phyloP scores from a whole-genome alignment of 257 asterid genomes.

The Schizonepeta tenuifolia region DNA sequence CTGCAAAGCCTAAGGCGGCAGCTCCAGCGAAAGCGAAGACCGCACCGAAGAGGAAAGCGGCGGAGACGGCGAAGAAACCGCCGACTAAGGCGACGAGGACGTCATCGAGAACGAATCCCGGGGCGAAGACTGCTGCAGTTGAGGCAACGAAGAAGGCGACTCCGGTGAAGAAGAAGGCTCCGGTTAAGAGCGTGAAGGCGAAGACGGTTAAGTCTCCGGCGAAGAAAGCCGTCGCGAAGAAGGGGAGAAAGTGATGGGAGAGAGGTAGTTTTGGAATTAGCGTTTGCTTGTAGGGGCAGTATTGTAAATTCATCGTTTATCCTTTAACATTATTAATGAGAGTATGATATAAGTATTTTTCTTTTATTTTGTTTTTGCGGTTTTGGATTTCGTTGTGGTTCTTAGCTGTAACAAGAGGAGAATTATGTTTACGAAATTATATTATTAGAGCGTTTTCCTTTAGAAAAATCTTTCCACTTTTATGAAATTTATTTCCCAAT shows the following conservation, averaged over 20 bases:
- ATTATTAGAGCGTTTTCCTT: not conserved
- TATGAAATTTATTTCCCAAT: no score
- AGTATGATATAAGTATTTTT: constrained; percentile 25
- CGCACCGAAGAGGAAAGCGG: constrained; percentile 55
- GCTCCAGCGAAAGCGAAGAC: constrained; percentile 41
- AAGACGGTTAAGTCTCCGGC: constrained; percentile 47
- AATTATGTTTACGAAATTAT: not conserved
- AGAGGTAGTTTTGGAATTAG: not conserved
- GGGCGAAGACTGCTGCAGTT: constrained; percentile 31
- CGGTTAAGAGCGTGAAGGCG: constrained; percentile 40
- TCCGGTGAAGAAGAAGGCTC: constrained; percentile 45
- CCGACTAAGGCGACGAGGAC: constrained; percentile 63
- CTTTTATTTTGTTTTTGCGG: not conserved
- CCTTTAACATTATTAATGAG: constrained; percentile 22
- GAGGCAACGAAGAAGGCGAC: constrained; percentile 41
- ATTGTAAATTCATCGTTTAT: constrained; percentile 41
- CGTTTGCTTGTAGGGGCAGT: constrained; percentile 46
- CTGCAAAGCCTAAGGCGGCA: constrained; percentile 37
- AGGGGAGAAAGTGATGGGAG: constrained; percentile 52
- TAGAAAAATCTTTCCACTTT: not conserved
- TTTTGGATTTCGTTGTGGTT: not conserved
- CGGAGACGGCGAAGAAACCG: constrained; percentile 47
- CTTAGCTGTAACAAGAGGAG: not conserved
- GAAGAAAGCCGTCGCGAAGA: constrained; percentile 44
- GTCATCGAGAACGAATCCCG: constrained; percentile 50